phyloP scores from a whole-genome alignment of 352 stramenopile genomes.

The Phytophthora lateralis region DNA sequence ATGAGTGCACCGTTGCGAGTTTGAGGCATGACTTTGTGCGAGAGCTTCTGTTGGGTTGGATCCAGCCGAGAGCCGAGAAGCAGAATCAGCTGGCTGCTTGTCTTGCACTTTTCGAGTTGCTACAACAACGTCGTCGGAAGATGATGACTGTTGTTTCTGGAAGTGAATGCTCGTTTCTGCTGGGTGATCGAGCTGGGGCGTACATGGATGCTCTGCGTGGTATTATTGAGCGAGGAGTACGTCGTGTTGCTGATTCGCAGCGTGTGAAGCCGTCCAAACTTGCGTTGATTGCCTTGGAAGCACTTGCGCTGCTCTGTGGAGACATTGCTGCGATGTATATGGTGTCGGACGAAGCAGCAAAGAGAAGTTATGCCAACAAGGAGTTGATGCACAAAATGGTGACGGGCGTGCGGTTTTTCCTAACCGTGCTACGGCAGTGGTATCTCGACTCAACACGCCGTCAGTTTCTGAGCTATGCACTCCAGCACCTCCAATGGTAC shows the following conservation, averaged over 20 bases:
- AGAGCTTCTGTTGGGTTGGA: conserved; percentile 41
- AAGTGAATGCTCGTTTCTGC: conserved; percentile 1
- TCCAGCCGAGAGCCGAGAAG: conserved; percentile 42
- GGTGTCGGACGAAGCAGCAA: conserved; percentile 11
- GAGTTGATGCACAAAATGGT: conserved; percentile 19
- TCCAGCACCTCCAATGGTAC: conserved; percentile 40
- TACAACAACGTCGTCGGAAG: conserved; percentile 40
- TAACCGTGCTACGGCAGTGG: conserved; percentile 29
- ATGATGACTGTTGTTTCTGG: conserved; percentile 1
- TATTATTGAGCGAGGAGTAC: conserved; percentile 26
- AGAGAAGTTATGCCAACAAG: not conserved
- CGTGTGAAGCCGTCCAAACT: conserved; percentile 60
- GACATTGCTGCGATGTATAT: conserved; percentile 33
- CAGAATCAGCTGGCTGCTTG: conserved; percentile 55
- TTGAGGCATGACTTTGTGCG: conserved; percentile 30
- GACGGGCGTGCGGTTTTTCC: conserved; percentile 18
- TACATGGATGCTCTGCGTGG: conserved; percentile 27
- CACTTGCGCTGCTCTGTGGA: conserved; percentile 47
- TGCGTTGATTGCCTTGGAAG: conserved; percentile 55
- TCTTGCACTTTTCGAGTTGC: conserved; percentile 66
- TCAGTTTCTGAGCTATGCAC: conserved; percentile 30
- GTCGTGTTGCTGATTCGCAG: conserved; percentile 17
- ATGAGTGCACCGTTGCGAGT: conserved; percentile 4
- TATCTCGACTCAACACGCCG: conserved; percentile 30
- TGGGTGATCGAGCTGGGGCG: conserved; percentile 12